A percentile compares a stretch with the other conserved stretches of the same genome.
phyloP scores from a whole-genome alignment of 108 stramenopile genomes.

The Nannochloropsis salina region DNA sequence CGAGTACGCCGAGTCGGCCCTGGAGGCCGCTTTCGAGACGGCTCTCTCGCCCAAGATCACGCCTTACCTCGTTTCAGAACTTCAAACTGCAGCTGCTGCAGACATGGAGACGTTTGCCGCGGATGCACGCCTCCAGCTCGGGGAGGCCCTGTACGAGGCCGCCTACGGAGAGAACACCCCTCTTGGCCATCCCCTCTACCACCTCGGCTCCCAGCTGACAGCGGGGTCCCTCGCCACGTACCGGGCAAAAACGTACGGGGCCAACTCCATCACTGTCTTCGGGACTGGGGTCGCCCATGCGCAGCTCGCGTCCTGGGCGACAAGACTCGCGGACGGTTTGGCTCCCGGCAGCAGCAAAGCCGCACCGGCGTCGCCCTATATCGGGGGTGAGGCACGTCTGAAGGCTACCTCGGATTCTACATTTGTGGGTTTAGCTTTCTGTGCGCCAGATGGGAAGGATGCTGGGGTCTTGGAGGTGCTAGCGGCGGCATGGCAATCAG shows the following conservation, averaged over 20 bases:
- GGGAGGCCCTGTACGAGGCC: conserved; percentile 1
- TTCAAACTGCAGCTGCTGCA: neutral
- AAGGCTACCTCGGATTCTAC: conserved; percentile 5
- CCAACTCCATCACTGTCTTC: neutral
- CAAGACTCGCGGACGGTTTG: neutral
- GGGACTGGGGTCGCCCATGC: conserved; percentile 7
- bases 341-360: neutral
- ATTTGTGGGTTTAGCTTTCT: neutral
- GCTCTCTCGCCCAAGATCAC: neutral
- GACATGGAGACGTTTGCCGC: conserved; percentile 16
- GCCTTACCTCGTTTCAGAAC: conserved; percentile 16
- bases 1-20: neutral
- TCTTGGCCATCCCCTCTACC: neutral
- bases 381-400: neutral
- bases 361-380: neutral
- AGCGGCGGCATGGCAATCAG: neutral
- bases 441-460: neutral
- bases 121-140: neutral
- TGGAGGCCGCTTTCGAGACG: neutral
- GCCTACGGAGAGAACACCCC: conserved; percentile 17
- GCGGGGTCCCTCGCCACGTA: neutral
- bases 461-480: neutral
- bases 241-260: neutral
- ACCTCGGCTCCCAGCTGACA: neutral
- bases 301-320: neutral